These are phyloP conservation scores for Coleophoma crateriformis DNA, from an alignment of 2,329 filamentous ascomycete species.

Conservation along the genomic window DNA sequence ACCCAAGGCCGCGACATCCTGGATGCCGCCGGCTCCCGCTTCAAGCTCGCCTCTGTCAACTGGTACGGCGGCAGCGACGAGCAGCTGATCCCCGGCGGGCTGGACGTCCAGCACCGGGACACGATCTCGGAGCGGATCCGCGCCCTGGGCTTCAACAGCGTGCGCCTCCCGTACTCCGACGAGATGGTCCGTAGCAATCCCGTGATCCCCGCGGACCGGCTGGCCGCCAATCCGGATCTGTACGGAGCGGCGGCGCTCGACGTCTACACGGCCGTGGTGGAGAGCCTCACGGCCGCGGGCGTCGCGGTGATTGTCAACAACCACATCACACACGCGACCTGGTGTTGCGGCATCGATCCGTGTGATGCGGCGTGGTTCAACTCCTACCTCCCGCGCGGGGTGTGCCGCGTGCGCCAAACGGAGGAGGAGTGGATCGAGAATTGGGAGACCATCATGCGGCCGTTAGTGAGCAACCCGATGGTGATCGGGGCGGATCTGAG, in stretches of 20 bases:
- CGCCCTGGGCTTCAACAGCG: conserved; percentile 63
- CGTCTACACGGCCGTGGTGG: conserved; percentile 43
- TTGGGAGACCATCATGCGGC: conserved; percentile 60
- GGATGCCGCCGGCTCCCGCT: conserved; percentile 48
- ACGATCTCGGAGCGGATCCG: conserved; percentile 56
- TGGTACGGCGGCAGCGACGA: conserved; percentile 69
- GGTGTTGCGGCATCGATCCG: conserved; percentile 64
- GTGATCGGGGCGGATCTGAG: conserved; percentile 63
- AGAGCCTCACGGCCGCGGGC: conserved; percentile 8
- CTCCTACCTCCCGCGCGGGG: conserved; percentile 44
- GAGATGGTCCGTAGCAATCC: conserved; percentile 61
- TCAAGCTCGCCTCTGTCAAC: conserved; percentile 61
- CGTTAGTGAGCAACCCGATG: conserved; percentile 49
- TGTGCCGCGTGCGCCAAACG: conserved; percentile 57
- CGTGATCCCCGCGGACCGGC: conserved; percentile 39
- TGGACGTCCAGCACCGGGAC: conserved; percentile 57
- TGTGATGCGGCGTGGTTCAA: conserved; percentile 66
- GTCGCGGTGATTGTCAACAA: conserved; percentile 41
- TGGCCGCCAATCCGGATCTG: conserved; percentile 57
- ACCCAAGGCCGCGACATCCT: conserved; percentile 56
- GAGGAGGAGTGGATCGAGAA: conserved; percentile 62
- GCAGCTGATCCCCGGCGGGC: conserved; percentile 56
- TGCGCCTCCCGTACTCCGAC: conserved; percentile 63
- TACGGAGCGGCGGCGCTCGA: conserved; percentile 52
- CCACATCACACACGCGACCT: conserved; percentile 63